A percentile compares a stretch with the other conserved stretches of the same genome.
Evolutionary conservation across 2,329 filamentous ascomycete genomes (phyloP).

Genomic region (Dactylella cylindrospora): DNA sequence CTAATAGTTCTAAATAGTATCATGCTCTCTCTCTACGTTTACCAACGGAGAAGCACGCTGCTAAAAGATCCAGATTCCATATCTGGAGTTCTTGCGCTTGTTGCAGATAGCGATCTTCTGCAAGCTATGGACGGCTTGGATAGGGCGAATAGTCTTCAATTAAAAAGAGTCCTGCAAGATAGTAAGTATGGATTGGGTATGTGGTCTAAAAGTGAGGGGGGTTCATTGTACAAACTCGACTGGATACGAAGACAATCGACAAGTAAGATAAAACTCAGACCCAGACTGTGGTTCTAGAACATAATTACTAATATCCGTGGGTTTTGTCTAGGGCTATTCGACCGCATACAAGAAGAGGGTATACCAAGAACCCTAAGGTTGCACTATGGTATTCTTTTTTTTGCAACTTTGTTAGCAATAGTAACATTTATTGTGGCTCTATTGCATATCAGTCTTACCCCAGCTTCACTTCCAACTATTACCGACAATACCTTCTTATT

Average conservation of each 20-base stretch:
- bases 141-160: background rate
- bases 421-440: no score
- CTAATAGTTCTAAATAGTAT: background rate
- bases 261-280: no score
- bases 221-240: slow-evolving; percentile 11
- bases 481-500: slow-evolving; percentile 2
- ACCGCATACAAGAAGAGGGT: no score
- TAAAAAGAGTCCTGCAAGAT: background rate
- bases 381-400: no score
- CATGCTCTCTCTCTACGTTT: slow-evolving; percentile 4
- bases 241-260: no score
- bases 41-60: slow-evolving; percentile 1
- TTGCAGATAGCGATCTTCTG: slow-evolving; percentile 2
- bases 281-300: no score
- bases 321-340: no score
- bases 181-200: background rate
- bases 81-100: slow-evolving; percentile 3
- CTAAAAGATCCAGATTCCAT: slow-evolving; percentile 19
- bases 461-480: slow-evolving; percentile 5
- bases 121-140: slow-evolving; percentile 4
- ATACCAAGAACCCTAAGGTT: no score
- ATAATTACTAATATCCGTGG: no score
- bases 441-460: no score
- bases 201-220: background rate
- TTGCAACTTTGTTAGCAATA: no score